Percentiles rank a stretch among this genome's conserved stretches.
phyloP scores from a whole-genome alignment of 2,329 filamentous ascomycete genomes.

The Ceratocystiopsis brevicomis region DNA sequence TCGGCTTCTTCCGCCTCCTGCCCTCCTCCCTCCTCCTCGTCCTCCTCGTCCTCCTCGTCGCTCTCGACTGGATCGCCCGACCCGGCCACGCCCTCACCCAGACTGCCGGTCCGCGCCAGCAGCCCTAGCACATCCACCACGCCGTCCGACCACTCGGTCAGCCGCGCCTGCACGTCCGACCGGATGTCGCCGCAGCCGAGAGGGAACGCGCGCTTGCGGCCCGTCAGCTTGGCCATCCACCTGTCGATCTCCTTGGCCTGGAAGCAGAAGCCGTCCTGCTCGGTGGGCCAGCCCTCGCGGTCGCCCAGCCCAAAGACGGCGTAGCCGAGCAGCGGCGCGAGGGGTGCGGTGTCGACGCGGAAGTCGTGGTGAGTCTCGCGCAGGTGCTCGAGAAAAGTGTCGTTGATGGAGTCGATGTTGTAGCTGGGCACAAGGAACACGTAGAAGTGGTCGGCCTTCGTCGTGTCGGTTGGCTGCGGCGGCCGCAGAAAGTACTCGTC shows the following conservation, averaged over 20 bases:
- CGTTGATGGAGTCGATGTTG: conserved; percentile 84
- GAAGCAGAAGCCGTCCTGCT: conserved; percentile 79
- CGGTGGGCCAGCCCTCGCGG: conserved; percentile 76
- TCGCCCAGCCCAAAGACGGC: conserved; percentile 91
- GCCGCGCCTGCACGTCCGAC: conserved; percentile 39
- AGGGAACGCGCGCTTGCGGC: conserved; percentile 69
- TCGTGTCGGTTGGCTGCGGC: conserved; percentile 32
- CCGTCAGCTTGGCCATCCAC: conserved; percentile 93
- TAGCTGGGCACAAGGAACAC: conserved; percentile 75
- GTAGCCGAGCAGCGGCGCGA: conserved; percentile 63
- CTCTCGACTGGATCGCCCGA: conserved; percentile 75
- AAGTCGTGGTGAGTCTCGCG: conserved; percentile 88
- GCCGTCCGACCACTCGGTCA: conserved; percentile 64
- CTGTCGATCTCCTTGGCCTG: conserved; percentile 80
- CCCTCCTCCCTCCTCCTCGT: conserved; percentile 43
- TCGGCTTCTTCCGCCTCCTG: conserved; percentile 47
- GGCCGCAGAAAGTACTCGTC: conserved; percentile 79
- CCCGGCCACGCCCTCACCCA: conserved; percentile 50
- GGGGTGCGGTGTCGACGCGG: conserved; percentile 73
- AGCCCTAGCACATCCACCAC: conserved; percentile 49
- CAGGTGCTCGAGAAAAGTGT: conserved; percentile 71
- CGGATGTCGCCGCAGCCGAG: conserved; percentile 78
- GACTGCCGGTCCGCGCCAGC: conserved; percentile 38
- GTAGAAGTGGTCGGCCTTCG: conserved; percentile 51
- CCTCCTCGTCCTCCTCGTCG: conserved; percentile 51